These are phyloP conservation scores for Candida nitratophila DNA, from an alignment of 805 yeast species.

Conservation along the genomic window DNA sequence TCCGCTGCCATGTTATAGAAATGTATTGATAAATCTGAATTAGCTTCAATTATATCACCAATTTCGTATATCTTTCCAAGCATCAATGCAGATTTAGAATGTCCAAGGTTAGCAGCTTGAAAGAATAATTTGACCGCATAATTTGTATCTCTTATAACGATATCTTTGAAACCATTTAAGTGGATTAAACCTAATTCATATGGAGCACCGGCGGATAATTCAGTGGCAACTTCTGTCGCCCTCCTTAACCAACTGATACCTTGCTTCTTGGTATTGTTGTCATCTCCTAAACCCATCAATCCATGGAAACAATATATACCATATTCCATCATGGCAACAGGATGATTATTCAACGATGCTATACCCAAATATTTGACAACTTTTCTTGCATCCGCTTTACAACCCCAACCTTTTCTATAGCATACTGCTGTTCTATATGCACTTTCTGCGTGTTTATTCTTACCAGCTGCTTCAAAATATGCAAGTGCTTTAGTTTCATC, in stretches of 20 bases:
- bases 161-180: slow-evolving; percentile 78
- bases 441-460: slow-evolving; percentile 86
- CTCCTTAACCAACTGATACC: slow-evolving; percentile 92
- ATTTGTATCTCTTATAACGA: slow-evolving; percentile 72
- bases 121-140: slow-evolving; percentile 84
- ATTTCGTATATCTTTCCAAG: slow-evolving; percentile 81
- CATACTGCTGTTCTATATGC: slow-evolving; percentile 89
- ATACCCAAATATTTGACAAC: slow-evolving; percentile 75
- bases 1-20: slow-evolving; percentile 88
- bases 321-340: slow-evolving; percentile 93
- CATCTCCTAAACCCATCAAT: slow-evolving; percentile 71
- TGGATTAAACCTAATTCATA: slow-evolving; percentile 84
- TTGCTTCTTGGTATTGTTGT: slow-evolving; percentile 63
- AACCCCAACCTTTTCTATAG: slow-evolving; percentile 91
- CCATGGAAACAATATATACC: slow-evolving; percentile 84
- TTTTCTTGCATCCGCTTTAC: slow-evolving; percentile 79
- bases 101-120: slow-evolving; percentile 85
- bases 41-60: slow-evolving; percentile 71
- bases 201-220: slow-evolving; percentile 87
- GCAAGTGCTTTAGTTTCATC: slow-evolving; percentile 71
- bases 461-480: slow-evolving; percentile 84
- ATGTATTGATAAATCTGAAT: slow-evolving; percentile 79
- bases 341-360: slow-evolving; percentile 88
- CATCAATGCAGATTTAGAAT: slow-evolving; percentile 68
- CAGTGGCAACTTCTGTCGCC: slow-evolving; percentile 79